Conservation (phyloP, 352 stramenopile species). For the Blastocystis sp. region DNA sequence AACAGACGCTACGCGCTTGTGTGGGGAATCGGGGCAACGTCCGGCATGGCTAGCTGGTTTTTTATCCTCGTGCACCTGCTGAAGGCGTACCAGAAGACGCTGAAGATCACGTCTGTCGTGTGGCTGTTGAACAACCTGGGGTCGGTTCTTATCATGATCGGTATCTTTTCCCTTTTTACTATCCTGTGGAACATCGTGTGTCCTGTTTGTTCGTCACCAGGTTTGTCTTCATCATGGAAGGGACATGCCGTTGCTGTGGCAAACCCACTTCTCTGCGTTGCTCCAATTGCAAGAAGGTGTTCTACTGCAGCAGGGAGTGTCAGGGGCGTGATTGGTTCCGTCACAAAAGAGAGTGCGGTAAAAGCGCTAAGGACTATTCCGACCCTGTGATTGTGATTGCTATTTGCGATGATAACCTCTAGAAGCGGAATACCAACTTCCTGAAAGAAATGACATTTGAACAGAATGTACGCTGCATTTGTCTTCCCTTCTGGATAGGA, state of each 20-base stretch:
- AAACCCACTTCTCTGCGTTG: neutral
- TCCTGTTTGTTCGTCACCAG: conserved; percentile 6
- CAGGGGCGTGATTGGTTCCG: conserved; percentile 26
- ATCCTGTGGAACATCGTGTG: conserved; percentile 59
- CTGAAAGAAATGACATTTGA: neutral
- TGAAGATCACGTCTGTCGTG: conserved; percentile 58
- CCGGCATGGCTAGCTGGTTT: conserved; percentile 33
- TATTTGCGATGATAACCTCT: neutral
- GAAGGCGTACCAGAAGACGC: conserved; percentile 43
- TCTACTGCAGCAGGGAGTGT: conserved; percentile 25
- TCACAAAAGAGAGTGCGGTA: conserved; percentile 33
- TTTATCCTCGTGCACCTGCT: conserved; percentile 57
- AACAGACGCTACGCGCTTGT: neutral
- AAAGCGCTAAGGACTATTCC: conserved; percentile 9
- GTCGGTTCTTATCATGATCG: conserved; percentile 49
- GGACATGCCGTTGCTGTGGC: conserved; percentile 26
- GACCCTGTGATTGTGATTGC: neutral
- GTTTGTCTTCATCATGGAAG: neutral
- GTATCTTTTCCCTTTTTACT: conserved; percentile 68
- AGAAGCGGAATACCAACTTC: neutral
- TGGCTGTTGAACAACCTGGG: conserved; percentile 53
- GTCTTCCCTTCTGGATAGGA: conserved; percentile 4
- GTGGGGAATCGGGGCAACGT: conserved; percentile 31
- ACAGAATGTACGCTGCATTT: neutral
- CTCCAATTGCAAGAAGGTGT: conserved; percentile 51